Evolutionary conservation across 176 grass and related monocot genomes (phyloP).

Genomic region (Musa beccarii): DNA sequence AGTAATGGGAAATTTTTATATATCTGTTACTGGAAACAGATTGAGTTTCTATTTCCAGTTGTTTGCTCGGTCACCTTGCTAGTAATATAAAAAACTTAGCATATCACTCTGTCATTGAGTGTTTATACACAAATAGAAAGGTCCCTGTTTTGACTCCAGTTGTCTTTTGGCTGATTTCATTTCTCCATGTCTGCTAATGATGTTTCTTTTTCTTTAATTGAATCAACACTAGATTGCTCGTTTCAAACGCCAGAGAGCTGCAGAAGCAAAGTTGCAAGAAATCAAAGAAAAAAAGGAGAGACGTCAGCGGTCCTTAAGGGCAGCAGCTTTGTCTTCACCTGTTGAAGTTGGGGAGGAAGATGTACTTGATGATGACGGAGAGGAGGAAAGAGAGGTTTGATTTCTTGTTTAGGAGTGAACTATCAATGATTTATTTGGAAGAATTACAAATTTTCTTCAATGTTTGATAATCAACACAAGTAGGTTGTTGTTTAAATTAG

Average conservation of each 20-base stretch:
- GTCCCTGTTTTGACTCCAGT: neutral
- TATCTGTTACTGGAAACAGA: too few species aligned
- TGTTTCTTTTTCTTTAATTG: neutral
- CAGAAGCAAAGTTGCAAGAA: slow-evolving; percentile 78
- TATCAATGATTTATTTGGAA: neutral
- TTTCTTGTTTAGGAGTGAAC: neutral
- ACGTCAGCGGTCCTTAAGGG: slow-evolving; percentile 50
- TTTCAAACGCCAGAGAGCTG: slow-evolving; percentile 71
- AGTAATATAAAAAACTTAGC: too few species aligned
- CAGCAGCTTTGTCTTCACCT: slow-evolving; percentile 61
- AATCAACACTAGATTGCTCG: slow-evolving; percentile 46
- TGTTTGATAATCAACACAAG: too few species aligned
- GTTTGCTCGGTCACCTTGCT: too few species aligned
- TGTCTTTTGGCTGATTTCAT: neutral
- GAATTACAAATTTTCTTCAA: too few species aligned
- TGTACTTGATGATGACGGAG: slow-evolving; percentile 60
- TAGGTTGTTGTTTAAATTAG: neutral
- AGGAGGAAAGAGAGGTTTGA: slow-evolving; percentile 87
- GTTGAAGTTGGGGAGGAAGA: slow-evolving; percentile 65
- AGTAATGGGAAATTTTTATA: too few species aligned
- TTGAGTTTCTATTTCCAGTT: too few species aligned
- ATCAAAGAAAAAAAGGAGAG: slow-evolving; percentile 86
- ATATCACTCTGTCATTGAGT: too few species aligned
- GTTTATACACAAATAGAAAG: neutral
- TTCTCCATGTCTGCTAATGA: neutral